Conservation (phyloP, 371 early-diverging fungal species). For the Mucor lusitanicus region DNA sequence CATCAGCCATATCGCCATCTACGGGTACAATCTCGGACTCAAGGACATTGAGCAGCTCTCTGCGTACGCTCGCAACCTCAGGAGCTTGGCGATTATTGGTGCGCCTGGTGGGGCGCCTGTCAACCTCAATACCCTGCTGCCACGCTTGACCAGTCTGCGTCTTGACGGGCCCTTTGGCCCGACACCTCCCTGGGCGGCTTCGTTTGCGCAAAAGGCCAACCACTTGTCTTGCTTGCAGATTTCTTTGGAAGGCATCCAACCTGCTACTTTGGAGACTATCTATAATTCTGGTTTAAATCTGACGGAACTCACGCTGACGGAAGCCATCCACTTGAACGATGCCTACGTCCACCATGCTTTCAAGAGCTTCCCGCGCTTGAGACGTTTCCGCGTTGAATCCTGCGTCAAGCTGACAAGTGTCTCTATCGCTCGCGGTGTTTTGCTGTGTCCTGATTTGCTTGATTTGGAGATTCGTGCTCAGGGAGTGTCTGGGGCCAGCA, state of each 20-base stretch:
- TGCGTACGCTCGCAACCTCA: conserved; percentile 8
- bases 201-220: conserved; percentile 16
- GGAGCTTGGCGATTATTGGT: conserved; percentile 32
- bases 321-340: conserved; percentile 18
- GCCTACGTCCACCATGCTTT: conserved; percentile 10
- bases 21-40: conserved; percentile 38
- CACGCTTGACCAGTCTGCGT: conserved; percentile 19
- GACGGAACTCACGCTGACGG: conserved; percentile 26
- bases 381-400: conserved; percentile 25
- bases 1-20: conserved; percentile 29
- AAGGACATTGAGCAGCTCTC: conserved; percentile 24
- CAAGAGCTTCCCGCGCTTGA: conserved; percentile 22
- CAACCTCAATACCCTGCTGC: conserved; percentile 10
- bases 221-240: conserved; percentile 23
- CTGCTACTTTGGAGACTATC: conserved; percentile 9
- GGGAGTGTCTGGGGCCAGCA: background rate
- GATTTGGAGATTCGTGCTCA: conserved; percentile 33
- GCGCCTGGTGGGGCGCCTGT: conserved; percentile 13
- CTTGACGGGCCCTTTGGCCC: conserved; percentile 34
- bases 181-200: conserved; percentile 9
- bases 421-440: conserved; percentile 10
- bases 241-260: conserved; percentile 14
- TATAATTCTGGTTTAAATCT: conserved; percentile 15
- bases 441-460: conserved; percentile 15
- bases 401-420: conserved; percentile 6